A percentile compares a stretch with the other conserved stretches of the same genome.
These are phyloP conservation scores for Hypoxylon sp. DNA, from an alignment of 2,329 filamentous ascomycete genomes.

Conservation along the genomic window DNA sequence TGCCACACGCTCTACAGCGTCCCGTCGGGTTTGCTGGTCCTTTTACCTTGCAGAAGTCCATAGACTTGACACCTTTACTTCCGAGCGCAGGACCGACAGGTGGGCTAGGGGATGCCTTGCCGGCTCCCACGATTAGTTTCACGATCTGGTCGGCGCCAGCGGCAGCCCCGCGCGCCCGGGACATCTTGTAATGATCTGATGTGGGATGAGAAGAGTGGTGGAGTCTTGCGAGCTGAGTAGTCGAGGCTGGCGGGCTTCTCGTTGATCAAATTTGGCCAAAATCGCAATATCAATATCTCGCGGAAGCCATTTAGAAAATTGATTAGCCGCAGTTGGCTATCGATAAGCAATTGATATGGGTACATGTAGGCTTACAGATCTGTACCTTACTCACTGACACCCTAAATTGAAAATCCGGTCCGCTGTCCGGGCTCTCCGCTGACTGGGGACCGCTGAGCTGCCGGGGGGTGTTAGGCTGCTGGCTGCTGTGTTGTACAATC, in stretches of 20 bases:
- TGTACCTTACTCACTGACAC: too few species aligned
- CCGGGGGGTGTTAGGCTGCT: too few species aligned
- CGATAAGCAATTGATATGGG: neutral
- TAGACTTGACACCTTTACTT: conserved; percentile 97
- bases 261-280: neutral
- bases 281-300: neutral
- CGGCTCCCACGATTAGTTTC: conserved; percentile 96
- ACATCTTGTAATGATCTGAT: conserved; percentile 53
- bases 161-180: conserved; percentile 55
- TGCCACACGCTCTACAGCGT: neutral
- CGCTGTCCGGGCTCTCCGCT: too few species aligned
- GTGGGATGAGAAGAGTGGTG: neutral
- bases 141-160: conserved; percentile 75
- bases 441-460: too few species aligned
- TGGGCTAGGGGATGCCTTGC: conserved; percentile 92
- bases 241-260: neutral
- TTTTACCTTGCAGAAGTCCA: conserved; percentile 98
- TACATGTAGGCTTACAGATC: too few species aligned
- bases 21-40: neutral
- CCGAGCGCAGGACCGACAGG: conserved; percentile 96
- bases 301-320: neutral
- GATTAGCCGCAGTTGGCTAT: conserved; percentile 15
- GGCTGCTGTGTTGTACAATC: too few species aligned
- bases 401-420: too few species aligned
- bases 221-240: conserved; percentile 4